A percentile compares a stretch with the other conserved stretches of the same genome.
Conservation (phyloP, 805 yeast genomes). For the Zygotorulaspora florentina region DNA sequence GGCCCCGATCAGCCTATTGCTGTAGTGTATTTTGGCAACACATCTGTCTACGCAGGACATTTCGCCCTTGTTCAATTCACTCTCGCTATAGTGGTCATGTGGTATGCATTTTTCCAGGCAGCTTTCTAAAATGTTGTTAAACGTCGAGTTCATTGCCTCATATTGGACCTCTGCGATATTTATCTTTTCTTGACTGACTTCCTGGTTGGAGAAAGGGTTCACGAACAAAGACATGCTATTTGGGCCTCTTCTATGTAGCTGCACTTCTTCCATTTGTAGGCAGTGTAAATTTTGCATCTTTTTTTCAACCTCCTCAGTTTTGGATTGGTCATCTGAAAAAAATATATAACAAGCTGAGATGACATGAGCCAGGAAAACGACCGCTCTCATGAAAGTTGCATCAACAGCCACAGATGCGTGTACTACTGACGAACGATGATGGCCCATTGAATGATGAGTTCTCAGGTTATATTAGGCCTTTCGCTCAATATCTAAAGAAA, state of each 20-base stretch:
- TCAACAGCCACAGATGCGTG: slow-evolving; percentile 38
- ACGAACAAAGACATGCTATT: slow-evolving; percentile 59
- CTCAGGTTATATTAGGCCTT: slow-evolving; percentile 81
- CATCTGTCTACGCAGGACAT: slow-evolving; percentile 79
- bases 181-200: slow-evolving; percentile 56
- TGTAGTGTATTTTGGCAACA: slow-evolving; percentile 73
- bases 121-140: slow-evolving; percentile 49
- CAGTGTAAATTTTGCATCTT: slow-evolving; percentile 2
- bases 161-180: slow-evolving; percentile 64
- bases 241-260: not conserved
- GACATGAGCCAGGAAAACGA: not conserved
- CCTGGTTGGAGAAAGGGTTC: slow-evolving; percentile 41
- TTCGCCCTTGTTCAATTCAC: slow-evolving; percentile 83
- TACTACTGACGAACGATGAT: slow-evolving; percentile 82
- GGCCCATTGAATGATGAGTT: slow-evolving; percentile 81
- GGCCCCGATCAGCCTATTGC: slow-evolving; percentile 61
- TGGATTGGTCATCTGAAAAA: not conserved
- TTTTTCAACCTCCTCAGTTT: not conserved
- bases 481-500: slow-evolving; percentile 62
- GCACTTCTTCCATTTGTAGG: not conserved
- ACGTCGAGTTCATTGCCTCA: slow-evolving; percentile 56
- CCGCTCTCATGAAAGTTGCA: not conserved
- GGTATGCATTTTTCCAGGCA: slow-evolving; percentile 79
- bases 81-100: slow-evolving; percentile 73
- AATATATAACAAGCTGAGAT: not conserved